Evolutionary conservation across 148 eudicot species (phyloP), one percentile per base, ranked within the genome.

Genomic region (Nepenthes gracilis): DNA sequence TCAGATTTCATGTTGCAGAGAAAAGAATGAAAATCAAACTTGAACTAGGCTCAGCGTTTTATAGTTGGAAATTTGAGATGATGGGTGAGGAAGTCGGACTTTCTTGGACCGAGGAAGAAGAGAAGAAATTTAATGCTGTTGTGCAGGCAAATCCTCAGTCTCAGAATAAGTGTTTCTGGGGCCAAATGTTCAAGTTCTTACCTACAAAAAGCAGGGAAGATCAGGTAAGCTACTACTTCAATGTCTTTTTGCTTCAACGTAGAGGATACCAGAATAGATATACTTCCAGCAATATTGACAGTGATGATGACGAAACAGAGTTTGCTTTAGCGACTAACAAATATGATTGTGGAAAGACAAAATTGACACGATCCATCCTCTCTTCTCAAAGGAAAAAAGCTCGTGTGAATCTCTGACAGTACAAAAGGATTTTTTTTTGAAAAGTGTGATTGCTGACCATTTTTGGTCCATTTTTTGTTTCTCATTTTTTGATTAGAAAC

Each of bases 251-350:
- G 55, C 80, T 93, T 32, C 70, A 67, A 38, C 85, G 92, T 9
- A 78, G 95, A 67, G 83, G 65, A 45, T 54, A 69, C 63, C 97
- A 93, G 75, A 93, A 93, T 66, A 66, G 97, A 74, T 69, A 62
- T 38, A 61, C 64, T 58, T 75, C 82, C 1, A 52, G 63, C 53
- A 64, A 78, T 58, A 77, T 86, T 36, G 81, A 86, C 61, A 89
- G 95, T 50, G 99, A 90, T 47, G 96, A 93, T 59, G 99, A 93
- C 54, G 89, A 85, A 50, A 69, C 81, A 0, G 94, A 80, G 51
- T 49, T 49, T 40, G 45, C 6, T 3, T 8, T 8, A 40, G 8
- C 8, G 45, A 40, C 45, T 40, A 40, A 40, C 45, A 40, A 4
- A 4, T 40, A 3, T 4, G 45, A 8, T 8, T 3, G 45, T 40